Conservation (phyloP, 2,329 filamentous ascomycete species). For the Macrophomina tecta region DNA sequence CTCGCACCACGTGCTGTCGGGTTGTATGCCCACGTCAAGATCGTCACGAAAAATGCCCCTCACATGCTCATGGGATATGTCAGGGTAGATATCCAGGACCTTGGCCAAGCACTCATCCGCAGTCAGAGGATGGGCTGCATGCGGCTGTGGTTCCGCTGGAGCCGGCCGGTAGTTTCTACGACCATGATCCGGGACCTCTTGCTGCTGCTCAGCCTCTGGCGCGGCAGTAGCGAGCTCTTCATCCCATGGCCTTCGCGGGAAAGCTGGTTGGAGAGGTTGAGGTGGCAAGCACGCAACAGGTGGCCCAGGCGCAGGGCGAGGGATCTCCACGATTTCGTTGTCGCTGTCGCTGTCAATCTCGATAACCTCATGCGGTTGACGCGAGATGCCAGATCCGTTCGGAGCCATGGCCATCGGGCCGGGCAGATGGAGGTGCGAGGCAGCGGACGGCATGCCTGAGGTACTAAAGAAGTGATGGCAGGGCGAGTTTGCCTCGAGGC, state of each 20-base stretch:
- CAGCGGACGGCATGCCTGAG: background rate
- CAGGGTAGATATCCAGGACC: slow-evolving; percentile 43
- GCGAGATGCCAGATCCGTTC: background rate
- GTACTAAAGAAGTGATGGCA: background rate
- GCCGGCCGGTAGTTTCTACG: too few relatives aligned
- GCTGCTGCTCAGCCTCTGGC: background rate
- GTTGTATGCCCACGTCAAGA: slow-evolving; percentile 35
- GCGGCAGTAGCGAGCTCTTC: background rate
- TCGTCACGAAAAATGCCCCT: slow-evolving; percentile 36
- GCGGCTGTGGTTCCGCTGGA: too few relatives aligned
- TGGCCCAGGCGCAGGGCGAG: background rate
- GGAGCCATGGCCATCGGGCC: background rate
- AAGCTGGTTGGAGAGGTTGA: background rate
- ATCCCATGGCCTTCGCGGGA: background rate
- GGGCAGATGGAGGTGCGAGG: background rate
- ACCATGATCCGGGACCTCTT: background rate
- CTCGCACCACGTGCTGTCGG: slow-evolving; percentile 36
- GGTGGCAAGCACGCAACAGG: background rate
- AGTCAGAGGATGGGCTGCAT: background rate
- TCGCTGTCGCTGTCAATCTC: slow-evolving; percentile 16
- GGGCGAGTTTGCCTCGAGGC: background rate
- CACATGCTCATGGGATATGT: slow-evolving; percentile 42
- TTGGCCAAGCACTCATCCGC: slow-evolving; percentile 39
- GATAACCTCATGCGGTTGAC: slow-evolving; percentile 20
- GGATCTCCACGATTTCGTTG: background rate